Percentiles rank a stretch among this genome's conserved stretches.
These are phyloP conservation scores for Globisporangium ultimum DNA, from an alignment of 352 stramenopile species.

Conservation along the genomic window DNA sequence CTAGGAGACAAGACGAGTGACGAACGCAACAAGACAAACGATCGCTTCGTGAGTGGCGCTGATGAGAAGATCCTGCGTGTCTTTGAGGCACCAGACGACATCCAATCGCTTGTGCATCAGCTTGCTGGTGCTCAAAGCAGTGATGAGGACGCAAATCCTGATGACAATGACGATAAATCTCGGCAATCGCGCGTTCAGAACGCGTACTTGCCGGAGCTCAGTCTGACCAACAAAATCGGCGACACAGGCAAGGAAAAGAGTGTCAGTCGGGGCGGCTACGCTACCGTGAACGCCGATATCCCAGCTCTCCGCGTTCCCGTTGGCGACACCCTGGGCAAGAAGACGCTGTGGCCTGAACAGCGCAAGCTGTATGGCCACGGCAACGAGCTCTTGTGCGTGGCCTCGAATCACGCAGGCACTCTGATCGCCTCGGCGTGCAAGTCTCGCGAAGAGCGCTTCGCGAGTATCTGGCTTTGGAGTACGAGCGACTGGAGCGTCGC, in stretches of 20 bases:
- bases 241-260: background rate
- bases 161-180: background rate
- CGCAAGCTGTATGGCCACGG: constrained; percentile 79
- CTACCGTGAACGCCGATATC: constrained; percentile 10
- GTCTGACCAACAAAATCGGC: constrained; percentile 66
- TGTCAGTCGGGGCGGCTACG: constrained; percentile 17
- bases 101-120: constrained; percentile 28
- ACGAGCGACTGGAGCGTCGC: constrained; percentile 49
- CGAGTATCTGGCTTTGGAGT: constrained; percentile 63
- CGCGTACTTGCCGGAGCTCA: constrained; percentile 73
- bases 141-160: background rate
- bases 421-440: constrained; percentile 72
- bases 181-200: constrained; percentile 27
- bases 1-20: background rate
- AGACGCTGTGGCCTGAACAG: constrained; percentile 74
- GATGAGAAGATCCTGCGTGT: constrained; percentile 84
- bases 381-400: constrained; percentile 73
- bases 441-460: constrained; percentile 64
- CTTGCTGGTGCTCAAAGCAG: constrained; percentile 12
- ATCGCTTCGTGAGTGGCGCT: constrained; percentile 70
- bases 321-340: constrained; percentile 53
- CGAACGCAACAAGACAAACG: constrained; percentile 12
- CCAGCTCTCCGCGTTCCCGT: constrained; percentile 37
- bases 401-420: constrained; percentile 45
- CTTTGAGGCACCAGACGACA: constrained; percentile 57